phyloP scores from a whole-genome alignment of 345 rosid species.

The Isatis tinctoria region DNA sequence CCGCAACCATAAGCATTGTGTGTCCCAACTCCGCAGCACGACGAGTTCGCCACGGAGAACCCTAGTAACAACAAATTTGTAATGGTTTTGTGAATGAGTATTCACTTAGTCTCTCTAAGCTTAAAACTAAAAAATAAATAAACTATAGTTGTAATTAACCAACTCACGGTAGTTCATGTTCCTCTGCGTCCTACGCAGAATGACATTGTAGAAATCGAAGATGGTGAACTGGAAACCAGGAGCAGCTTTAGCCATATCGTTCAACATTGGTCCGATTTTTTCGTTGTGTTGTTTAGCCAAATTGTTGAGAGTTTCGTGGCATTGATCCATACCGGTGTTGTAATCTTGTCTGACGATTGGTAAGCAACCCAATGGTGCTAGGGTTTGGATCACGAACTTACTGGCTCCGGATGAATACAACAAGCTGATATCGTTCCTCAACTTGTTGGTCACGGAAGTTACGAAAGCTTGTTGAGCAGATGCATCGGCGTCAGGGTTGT shows the following conservation, averaged over 20 bases:
- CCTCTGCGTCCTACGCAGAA: constrained; percentile 15
- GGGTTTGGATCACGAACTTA: constrained; percentile 30
- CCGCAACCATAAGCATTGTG: constrained; percentile 36
- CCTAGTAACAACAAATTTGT: constrained; percentile 8
- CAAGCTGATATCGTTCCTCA: constrained; percentile 15
- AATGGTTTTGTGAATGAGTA: neutral
- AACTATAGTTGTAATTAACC: neutral
- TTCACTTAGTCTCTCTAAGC: neutral
- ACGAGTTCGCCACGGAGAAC: neutral
- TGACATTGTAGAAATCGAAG: constrained; percentile 23
- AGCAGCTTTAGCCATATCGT: constrained; percentile 4
- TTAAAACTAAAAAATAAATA: neutral
- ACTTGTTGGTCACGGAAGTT: constrained; percentile 19
- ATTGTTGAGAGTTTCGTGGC: constrained; percentile 19
- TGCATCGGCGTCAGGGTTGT: constrained; percentile 18
- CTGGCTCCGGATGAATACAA: constrained; percentile 24
- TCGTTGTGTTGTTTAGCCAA: constrained; percentile 32
- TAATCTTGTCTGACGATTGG: constrained; percentile 30
- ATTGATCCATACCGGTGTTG: neutral
- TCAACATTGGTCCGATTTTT: constrained; percentile 17
- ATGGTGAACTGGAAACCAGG: constrained; percentile 27
- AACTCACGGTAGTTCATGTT: neutral
- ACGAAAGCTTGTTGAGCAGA: constrained; percentile 29
- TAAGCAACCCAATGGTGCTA: constrained; percentile 38
- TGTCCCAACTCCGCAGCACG: constrained; percentile 30